Evolutionary conservation across 2,329 filamentous ascomycete species (phyloP).

Genomic region (Blastomyces emzantsi): DNA sequence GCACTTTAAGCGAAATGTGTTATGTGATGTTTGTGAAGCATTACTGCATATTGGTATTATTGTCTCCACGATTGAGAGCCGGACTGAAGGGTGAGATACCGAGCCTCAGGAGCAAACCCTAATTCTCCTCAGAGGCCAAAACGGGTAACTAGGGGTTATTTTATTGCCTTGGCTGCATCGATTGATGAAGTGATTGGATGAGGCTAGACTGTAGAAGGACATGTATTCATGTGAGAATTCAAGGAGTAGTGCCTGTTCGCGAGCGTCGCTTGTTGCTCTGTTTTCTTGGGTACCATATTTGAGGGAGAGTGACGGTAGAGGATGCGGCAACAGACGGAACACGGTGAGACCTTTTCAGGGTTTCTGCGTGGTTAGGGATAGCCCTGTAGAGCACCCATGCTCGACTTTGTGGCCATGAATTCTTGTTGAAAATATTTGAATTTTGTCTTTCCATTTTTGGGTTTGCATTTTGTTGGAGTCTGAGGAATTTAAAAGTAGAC

Average conservation of each 20-base stretch:
- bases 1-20: neutral
- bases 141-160: neutral
- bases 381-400: neutral
- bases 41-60: neutral
- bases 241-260: neutral
- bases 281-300: neutral
- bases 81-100: neutral
- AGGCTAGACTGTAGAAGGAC: no score
- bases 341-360: neutral
- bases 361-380: neutral
- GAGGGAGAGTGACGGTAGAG: neutral
- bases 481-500: neutral
- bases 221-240: neutral
- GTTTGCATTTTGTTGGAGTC: neutral
- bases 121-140: neutral
- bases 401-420: neutral
- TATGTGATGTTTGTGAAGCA: neutral
- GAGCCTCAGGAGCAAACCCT: neutral
- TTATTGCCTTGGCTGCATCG: neutral
- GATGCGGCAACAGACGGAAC: neutral
- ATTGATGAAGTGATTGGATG: neutral
- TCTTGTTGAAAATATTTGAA: neutral
- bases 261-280: neutral
- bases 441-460: neutral
- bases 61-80: neutral